phyloP scores from a whole-genome alignment of 208 protist genomes.

The Lotmaria passim region DNA sequence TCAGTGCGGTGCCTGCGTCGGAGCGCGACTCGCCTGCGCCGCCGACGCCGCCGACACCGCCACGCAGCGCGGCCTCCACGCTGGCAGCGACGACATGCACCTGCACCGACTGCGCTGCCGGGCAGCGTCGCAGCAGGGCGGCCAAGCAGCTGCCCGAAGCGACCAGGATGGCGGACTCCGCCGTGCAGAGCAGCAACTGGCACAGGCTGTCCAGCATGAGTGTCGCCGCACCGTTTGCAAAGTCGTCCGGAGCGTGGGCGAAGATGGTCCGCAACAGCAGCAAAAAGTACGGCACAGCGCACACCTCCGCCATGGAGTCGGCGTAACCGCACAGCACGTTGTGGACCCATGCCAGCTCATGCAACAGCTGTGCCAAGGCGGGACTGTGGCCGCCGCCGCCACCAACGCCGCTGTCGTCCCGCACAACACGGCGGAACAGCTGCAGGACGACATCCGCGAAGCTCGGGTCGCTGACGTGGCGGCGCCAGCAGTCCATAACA shows the following conservation, averaged over 20 bases:
- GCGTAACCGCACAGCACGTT: constrained; percentile 28
- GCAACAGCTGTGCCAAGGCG: constrained; percentile 29
- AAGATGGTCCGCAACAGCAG: constrained; percentile 31
- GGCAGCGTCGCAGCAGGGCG: constrained; percentile 53
- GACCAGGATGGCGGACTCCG: constrained; percentile 60
- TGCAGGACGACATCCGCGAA: constrained; percentile 53
- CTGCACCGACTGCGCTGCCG: constrained; percentile 36
- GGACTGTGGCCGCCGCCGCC: constrained; percentile 14
- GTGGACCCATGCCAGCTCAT: constrained; percentile 37
- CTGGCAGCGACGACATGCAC: constrained; percentile 24
- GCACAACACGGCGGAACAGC: constrained; percentile 41
- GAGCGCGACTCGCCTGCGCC: background rate
- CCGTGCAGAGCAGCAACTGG: constrained; percentile 50
- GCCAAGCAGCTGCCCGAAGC: constrained; percentile 53
- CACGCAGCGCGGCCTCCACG: constrained; percentile 17
- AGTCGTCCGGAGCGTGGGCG: constrained; percentile 21
- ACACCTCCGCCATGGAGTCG: constrained; percentile 36
- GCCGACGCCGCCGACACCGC: background rate
- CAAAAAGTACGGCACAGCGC: constrained; percentile 33
- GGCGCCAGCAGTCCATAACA: constrained; percentile 62
- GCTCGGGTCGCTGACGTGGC: constrained; percentile 69
- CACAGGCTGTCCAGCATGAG: constrained; percentile 46
- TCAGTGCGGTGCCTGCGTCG: background rate
- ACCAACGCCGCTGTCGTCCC: constrained; percentile 5
- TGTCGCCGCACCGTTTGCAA: constrained; percentile 29